Conservation (phyloP, 768 basidiomycete genomes). For the Dendrothele bispora region DNA sequence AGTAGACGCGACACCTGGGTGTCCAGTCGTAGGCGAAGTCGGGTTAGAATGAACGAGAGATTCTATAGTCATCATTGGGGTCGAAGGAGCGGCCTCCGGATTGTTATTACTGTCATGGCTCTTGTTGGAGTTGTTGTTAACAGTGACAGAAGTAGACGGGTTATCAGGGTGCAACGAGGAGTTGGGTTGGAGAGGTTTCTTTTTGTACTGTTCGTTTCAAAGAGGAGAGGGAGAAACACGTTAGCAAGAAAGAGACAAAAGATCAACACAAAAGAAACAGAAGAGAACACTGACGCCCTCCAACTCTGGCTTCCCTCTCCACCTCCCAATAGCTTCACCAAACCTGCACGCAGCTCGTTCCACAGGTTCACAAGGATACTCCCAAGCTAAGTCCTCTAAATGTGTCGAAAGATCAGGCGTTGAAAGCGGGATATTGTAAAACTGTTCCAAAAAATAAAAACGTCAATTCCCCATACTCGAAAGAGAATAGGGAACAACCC, state of each 20-base stretch:
- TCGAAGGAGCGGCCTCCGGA: slow-evolving; percentile 20
- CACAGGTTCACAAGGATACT: slow-evolving; percentile 79
- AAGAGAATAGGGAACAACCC: slow-evolving; percentile 3
- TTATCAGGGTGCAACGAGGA: too few relatives aligned
- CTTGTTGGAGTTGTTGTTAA: slow-evolving; percentile 19
- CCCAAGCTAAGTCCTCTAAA: slow-evolving; percentile 77
- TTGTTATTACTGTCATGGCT: slow-evolving; percentile 25
- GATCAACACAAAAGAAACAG: slow-evolving; percentile 8
- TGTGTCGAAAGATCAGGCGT: slow-evolving; percentile 78
- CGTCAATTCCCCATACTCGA: too few relatives aligned
- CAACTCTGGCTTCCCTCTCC: slow-evolving; percentile 84
- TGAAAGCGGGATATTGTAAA: slow-evolving; percentile 70
- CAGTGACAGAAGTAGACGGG: too few relatives aligned
- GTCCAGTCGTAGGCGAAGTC: slow-evolving; percentile 50
- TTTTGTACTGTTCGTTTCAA: slow-evolving; percentile 50
- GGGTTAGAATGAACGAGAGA: slow-evolving; percentile 72
- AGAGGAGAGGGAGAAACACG: background rate
- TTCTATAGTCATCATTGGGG: slow-evolving; percentile 54
- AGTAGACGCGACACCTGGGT: too few relatives aligned
- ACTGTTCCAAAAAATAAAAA: too few relatives aligned
- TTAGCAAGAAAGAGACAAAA: background rate
- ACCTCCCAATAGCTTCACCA: slow-evolving; percentile 78
- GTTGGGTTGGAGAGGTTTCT: slow-evolving; percentile 33
- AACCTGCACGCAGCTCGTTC: slow-evolving; percentile 78
- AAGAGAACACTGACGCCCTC: slow-evolving; percentile 54